Evolutionary conservation across 2,329 filamentous ascomycete species (phyloP), one percentile per base, ranked within the genome.

Genomic region (Phialophora chinensis): DNA sequence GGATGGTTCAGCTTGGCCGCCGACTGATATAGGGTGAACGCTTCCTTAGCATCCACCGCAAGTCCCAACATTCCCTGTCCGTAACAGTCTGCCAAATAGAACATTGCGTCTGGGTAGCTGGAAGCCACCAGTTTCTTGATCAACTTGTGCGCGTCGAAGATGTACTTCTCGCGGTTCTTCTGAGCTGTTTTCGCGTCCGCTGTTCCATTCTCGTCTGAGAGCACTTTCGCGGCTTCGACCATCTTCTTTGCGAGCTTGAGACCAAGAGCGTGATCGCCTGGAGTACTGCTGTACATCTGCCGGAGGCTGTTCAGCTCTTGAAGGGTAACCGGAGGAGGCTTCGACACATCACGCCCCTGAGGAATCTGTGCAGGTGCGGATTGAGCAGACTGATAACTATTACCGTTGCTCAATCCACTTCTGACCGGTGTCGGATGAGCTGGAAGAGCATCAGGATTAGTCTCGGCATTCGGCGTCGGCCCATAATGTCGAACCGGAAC

Each of bases 1-100:
- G 91, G 86, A 77, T 99, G 93, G 0, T 92, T 92, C 12, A 90
- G 81, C 80, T 98, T 99, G 0, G 95, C 95, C 1, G 94, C 93
- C 10, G 92, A 93, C 78, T 97, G 93, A 74, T 99, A 99, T 10
- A 98, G 83, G 1, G 88, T 89, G 77, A 97, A 99, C 0, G 95
- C 95, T 80, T 98, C 93, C 75, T 96, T 97, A 60, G 91, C 87
- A 73, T 98, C 94, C 0, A 88, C 84, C 73, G 94, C 89, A 12
- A 91, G 81, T 4, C 93, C 92, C 25, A 98, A 86, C 8, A 87
- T 80, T 4, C 94, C 93, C 70, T 90, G 88, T 1, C 95, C 94
- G 72, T 95, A 89, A 75, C 91, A 92, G 77, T 98, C 95, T 23
- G 94, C 95, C 60, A 97, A 80, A 73, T 92, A 92, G 79, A 99